Conservation (phyloP, 164 flowering plant species). For the Tetracentron sinense region DNA sequence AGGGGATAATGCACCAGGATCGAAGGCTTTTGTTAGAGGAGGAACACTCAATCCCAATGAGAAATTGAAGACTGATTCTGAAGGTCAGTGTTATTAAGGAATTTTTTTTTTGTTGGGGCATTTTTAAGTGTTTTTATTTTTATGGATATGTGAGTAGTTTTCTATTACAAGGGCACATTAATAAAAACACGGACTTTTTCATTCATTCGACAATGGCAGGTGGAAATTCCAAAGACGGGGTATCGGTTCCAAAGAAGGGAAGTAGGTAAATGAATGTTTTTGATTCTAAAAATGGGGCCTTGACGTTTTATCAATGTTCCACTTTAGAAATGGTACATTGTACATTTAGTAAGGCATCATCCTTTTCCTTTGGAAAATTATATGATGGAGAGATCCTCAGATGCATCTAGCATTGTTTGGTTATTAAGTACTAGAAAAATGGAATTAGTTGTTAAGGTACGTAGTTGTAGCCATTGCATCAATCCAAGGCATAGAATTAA, state of each 20-base stretch:
- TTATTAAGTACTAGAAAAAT: neutral
- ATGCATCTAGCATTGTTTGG: neutral
- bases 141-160: slow-evolving; percentile 50
- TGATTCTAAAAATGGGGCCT: slow-evolving; percentile 46
- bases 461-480: neutral
- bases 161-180: slow-evolving; percentile 60
- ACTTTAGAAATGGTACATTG: slow-evolving; percentile 7
- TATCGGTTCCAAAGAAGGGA: slow-evolving; percentile 99
- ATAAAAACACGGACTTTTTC: slow-evolving; percentile 91
- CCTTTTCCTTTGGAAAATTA: neutral
- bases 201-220: slow-evolving; percentile 99
- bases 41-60: slow-evolving; percentile 88
- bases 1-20: slow-evolving; percentile 74
- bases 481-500: neutral
- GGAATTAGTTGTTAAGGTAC: neutral
- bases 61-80: slow-evolving; percentile 56
- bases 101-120: neutral
- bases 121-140: slow-evolving; percentile 17
- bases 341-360: neutral
- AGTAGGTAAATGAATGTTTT: slow-evolving; percentile 96
- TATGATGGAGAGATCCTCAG: slow-evolving; percentile 2
- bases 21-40: slow-evolving; percentile 93
- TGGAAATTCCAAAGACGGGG: slow-evolving; percentile 99
- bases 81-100: slow-evolving; percentile 51
- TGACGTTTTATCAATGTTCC: slow-evolving; percentile 29